Conservation (phyloP, 169 alveolate species). For the Cryptosporidium xiaoi region DNA sequence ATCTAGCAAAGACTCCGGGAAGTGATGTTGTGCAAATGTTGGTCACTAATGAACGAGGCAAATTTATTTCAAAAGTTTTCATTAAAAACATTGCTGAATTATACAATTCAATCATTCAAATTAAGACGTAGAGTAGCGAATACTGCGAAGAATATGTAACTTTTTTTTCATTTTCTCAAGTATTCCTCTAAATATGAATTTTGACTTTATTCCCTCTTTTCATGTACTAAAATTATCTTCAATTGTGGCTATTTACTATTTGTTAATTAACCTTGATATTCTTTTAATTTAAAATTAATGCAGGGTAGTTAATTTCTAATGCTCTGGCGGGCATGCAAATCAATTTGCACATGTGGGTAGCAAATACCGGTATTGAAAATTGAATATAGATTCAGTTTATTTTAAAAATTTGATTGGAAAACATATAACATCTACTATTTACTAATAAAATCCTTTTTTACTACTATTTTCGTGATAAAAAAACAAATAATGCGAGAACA, state of each 20-base stretch:
- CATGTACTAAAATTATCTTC: neutral
- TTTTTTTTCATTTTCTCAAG: neutral
- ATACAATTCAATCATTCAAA: slow-evolving; percentile 35
- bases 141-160: neutral
- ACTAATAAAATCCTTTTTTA: no score
- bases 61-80: slow-evolving; percentile 24
- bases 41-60: slow-evolving; percentile 17
- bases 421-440: no score
- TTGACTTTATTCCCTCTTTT: neutral
- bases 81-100: slow-evolving; percentile 37
- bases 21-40: slow-evolving; percentile 38
- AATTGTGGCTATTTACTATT: neutral
- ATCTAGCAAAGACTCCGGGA: slow-evolving; percentile 16
- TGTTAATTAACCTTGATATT: neutral
- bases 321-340: no score
- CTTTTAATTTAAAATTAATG: neutral
- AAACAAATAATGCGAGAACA: no score
- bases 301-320: no score
- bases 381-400: no score
- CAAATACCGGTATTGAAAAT: no score
- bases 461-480: no score
- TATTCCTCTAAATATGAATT: neutral
- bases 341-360: no score
- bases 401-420: no score
- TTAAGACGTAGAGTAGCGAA: neutral